Conservation (phyloP, 805 yeast genomes). For the Diddensiella transvaalensis region DNA sequence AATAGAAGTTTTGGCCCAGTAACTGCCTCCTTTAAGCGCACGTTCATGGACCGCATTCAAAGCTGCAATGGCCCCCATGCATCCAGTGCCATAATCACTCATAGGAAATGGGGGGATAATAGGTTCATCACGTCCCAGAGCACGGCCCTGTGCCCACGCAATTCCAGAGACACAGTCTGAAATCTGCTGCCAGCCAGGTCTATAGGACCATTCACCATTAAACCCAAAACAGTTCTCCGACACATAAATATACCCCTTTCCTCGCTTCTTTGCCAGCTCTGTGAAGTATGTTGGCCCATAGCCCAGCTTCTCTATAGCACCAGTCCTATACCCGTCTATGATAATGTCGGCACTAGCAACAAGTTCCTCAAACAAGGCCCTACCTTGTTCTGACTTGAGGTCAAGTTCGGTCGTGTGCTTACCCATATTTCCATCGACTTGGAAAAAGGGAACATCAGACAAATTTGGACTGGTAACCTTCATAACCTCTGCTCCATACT, state of each 20-base stretch:
- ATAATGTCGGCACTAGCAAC: slow-evolving; percentile 35
- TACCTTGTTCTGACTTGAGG: slow-evolving; percentile 31
- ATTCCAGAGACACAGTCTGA: slow-evolving; percentile 37
- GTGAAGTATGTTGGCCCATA: slow-evolving; percentile 33
- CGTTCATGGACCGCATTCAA: slow-evolving; percentile 32
- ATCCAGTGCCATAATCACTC: slow-evolving; percentile 39
- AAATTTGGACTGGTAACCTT: slow-evolving; percentile 30
- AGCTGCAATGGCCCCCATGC: slow-evolving; percentile 35
- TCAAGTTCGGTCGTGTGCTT: slow-evolving; percentile 34
- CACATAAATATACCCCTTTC: slow-evolving; percentile 35
- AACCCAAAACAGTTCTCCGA: slow-evolving; percentile 37
- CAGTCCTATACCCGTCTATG: slow-evolving; percentile 35
- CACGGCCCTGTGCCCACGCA: slow-evolving; percentile 34
- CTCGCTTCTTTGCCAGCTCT: slow-evolving; percentile 29
- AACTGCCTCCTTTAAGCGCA: slow-evolving; percentile 33
- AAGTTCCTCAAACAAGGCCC: slow-evolving; percentile 30
- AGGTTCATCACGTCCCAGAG: slow-evolving; percentile 33
- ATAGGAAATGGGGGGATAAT: slow-evolving; percentile 38
- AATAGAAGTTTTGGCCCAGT: slow-evolving; percentile 33
- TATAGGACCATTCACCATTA: slow-evolving; percentile 32
- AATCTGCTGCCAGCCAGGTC: slow-evolving; percentile 40
- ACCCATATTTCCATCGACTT: slow-evolving; percentile 37
- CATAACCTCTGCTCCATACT: slow-evolving; percentile 36
- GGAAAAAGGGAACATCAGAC: slow-evolving; percentile 37
- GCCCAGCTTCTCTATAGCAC: slow-evolving; percentile 33